Percentiles rank a stretch among this genome's conserved stretches.
These are phyloP conservation scores for Arabidopsis thaliana DNA, from an alignment of 345 rosid genomes.

Conservation along the genomic window TAIR10.1 NC_003070.9:11554501-11555000, in stretches of 20 bases:
- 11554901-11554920: slow-evolving; percentile 28
- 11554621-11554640: slow-evolving; percentile 36
- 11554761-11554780: slow-evolving; percentile 23
- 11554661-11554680: slow-evolving; percentile 13
- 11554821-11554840: slow-evolving; percentile 24
- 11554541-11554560: slow-evolving; percentile 3
- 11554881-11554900: slow-evolving; percentile 42
- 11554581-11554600: slow-evolving; percentile 23
- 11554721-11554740: slow-evolving; percentile 10
- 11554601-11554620: slow-evolving; percentile 19
- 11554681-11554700: slow-evolving; percentile 20
- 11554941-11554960: slow-evolving; percentile 29
- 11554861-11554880: slow-evolving; percentile 32
- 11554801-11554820: slow-evolving; percentile 6
- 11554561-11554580: slow-evolving; percentile 8
- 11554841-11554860: slow-evolving; percentile 39
- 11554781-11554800: slow-evolving; percentile 8
- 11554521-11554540: slow-evolving; percentile 2
- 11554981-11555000: slow-evolving; percentile 20
- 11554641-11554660: slow-evolving; percentile 20
- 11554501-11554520: slow-evolving; percentile 17
- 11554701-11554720: slow-evolving; percentile 24
- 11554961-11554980: slow-evolving; percentile 24
- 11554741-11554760: neutral
- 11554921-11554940: slow-evolving; percentile 23